Percentiles rank a stretch among this genome's conserved stretches.
Conservation (phyloP, 1,139 yeast species). For the Lodderomyces margitis region DNA sequence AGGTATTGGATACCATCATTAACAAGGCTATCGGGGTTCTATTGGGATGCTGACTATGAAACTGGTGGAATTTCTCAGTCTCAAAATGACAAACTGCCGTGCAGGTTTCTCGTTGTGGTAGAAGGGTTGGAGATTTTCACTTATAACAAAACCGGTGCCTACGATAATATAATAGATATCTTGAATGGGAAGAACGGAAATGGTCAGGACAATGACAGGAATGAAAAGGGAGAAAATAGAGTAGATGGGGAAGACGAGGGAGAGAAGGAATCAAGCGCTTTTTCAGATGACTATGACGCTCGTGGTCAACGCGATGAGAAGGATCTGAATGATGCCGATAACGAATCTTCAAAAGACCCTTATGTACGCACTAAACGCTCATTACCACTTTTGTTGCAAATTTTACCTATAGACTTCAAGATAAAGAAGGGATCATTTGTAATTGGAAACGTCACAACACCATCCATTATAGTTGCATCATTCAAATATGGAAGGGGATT, state of each 20-base stretch:
- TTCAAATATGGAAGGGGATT: constrained; percentile 56
- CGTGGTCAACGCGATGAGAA: not conserved
- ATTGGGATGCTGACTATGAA: constrained; percentile 22
- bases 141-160: constrained; percentile 76
- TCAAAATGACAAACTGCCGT: constrained; percentile 51
- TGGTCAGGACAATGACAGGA: constrained; percentile 5
- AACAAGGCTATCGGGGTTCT: constrained; percentile 48
- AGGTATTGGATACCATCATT: constrained; percentile 71
- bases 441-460: constrained; percentile 76
- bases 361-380: constrained; percentile 1
- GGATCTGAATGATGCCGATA: not conserved
- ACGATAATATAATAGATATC: constrained; percentile 58
- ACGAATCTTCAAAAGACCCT: not conserved
- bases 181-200: constrained; percentile 24
- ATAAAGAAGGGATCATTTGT: constrained; percentile 73
- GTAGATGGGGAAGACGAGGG: not conserved
- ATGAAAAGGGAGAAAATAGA: not conserved
- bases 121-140: constrained; percentile 82
- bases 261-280: constrained; percentile 4
- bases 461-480: constrained; percentile 65
- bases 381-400: constrained; percentile 29
- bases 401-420: constrained; percentile 58
- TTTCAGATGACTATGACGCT: constrained; percentile 1
- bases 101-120: constrained; percentile 56
- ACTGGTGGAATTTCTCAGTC: constrained; percentile 15